A percentile compares a stretch with the other conserved stretches of the same genome.
Conservation (phyloP, 768 basidiomycete species). For the Pulveroboletus frians region DNA sequence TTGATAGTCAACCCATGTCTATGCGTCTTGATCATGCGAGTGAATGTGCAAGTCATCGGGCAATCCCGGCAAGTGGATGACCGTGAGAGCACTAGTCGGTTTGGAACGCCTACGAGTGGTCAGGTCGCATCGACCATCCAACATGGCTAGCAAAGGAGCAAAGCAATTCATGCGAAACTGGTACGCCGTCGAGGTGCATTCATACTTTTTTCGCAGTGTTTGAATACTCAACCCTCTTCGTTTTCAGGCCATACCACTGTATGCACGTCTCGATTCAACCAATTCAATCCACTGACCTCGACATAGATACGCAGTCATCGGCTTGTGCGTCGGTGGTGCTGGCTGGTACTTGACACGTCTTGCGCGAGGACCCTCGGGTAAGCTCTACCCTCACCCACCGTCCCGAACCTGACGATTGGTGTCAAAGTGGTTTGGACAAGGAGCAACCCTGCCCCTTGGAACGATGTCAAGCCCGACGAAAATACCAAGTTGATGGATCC, state of each 20-base stretch:
- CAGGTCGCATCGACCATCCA: slow-evolving; percentile 3
- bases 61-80: slow-evolving; percentile 8
- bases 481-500: slow-evolving; percentile 65
- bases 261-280: slow-evolving; percentile 17
- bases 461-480: slow-evolving; percentile 69
- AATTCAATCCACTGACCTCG: slow-evolving; percentile 11
- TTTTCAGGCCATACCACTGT: slow-evolving; percentile 48
- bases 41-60: slow-evolving; percentile 4
- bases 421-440: slow-evolving; percentile 54
- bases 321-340: slow-evolving; percentile 51
- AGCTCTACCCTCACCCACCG: slow-evolving; percentile 11
- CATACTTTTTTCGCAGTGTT: neutral
- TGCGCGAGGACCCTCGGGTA: slow-evolving; percentile 51
- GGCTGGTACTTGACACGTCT: slow-evolving; percentile 64
- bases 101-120: neutral
- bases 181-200: slow-evolving; percentile 42
- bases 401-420: slow-evolving; percentile 1
- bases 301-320: slow-evolving; percentile 45
- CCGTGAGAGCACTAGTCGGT: slow-evolving; percentile 11
- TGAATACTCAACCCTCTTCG: neutral
- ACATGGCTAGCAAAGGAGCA: slow-evolving; percentile 23
- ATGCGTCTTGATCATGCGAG: slow-evolving; percentile 12
- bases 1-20: slow-evolving; percentile 18
- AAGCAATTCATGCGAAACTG: slow-evolving; percentile 36
- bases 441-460: slow-evolving; percentile 86